A percentile compares a stretch with the other conserved stretches of the same genome.
Conservation (phyloP, 129 eudicot species). For the Ambrosia trifida region DNA sequence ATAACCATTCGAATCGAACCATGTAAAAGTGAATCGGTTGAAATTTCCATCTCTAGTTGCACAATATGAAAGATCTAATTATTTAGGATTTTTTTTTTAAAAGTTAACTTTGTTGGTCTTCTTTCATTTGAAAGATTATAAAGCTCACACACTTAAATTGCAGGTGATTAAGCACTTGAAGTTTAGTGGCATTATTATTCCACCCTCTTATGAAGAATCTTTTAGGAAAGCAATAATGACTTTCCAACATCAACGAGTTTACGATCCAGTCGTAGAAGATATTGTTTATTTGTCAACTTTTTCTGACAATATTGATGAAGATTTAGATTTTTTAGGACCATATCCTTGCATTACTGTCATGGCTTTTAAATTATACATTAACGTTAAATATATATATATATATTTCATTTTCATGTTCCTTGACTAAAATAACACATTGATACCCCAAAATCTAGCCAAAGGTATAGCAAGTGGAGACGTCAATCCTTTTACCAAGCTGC, state of each 20-base stretch:
- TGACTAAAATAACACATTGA: slow-evolving; percentile 51
- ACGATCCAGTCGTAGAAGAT: slow-evolving; percentile 65
- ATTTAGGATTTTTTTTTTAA: too few relatives aligned
- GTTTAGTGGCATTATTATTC: slow-evolving; percentile 57
- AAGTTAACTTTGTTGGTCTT: too few relatives aligned
- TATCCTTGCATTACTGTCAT: slow-evolving; percentile 60
- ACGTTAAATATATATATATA: background rate
- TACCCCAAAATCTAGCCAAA: slow-evolving; percentile 76
- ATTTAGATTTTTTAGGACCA: slow-evolving; percentile 93
- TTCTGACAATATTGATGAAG: slow-evolving; percentile 42
- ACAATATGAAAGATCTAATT: background rate
- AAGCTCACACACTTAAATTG: slow-evolving; percentile 11
- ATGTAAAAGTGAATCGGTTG: background rate
- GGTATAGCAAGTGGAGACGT: slow-evolving; percentile 87
- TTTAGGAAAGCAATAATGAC: slow-evolving; percentile 82
- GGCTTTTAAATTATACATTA: background rate
- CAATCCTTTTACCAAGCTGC: slow-evolving; percentile 75
- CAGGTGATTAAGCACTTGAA: slow-evolving; percentile 93
- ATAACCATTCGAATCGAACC: background rate
- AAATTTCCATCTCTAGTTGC: background rate
- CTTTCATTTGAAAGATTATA: background rate
- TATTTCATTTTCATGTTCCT: slow-evolving; percentile 35
- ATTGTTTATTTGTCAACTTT: slow-evolving; percentile 66
- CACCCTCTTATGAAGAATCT: slow-evolving; percentile 76
- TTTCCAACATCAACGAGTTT: slow-evolving; percentile 93